Base-by-base conservation (phyloP, 1,139 yeast species). In the Yamadazyma spencermartinsiae region DNA sequence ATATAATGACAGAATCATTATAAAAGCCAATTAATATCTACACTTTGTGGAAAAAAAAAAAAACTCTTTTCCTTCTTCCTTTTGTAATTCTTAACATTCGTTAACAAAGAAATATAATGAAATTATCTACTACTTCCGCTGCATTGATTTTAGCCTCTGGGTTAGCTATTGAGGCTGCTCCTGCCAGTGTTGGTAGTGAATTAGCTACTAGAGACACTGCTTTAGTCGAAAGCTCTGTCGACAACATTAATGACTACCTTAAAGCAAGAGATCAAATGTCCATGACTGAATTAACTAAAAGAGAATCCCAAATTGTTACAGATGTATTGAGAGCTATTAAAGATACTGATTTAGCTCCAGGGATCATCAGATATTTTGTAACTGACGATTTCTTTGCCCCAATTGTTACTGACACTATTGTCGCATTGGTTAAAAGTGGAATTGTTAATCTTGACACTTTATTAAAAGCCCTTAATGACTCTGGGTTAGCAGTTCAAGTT, bases 261-360 rank as follows among this genome's bases (percentile, higher is more conserved):
- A 56, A 50, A 36, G 67, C 67, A 51, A 67, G 72, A 58, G 58
- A 55, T 31, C 33, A 49, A 10, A 50, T 57, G 45, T 38, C 61
- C 11, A 47, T 45, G 6, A 48, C 40, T 4, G 68, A 65, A 40
- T 46, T 68, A 17, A 53, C 55, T 10, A 58, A 60, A 40, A 68
- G 76, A 65, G 76, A 69, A 46, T 54, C 54, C 41, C 62, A 62
- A 37, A 69, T 68, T 49, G 73, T 71, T 36, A 71, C 76, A 35
- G 67, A 68, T 44, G 63, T 71, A 30, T 68, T 71, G 52, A 54
- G 59, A 18, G 66, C 68, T 37, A 61, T 71, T 40, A 63, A 64
- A 49, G 48, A 58, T 42, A 65, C 74, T n/a, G 52, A 62, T 40
- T 59, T 70, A 40, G 73, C 74, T 17, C 68, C 74, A 37, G 48